Evolutionary conservation across 129 eudicot genomes (phyloP), one percentile per base, ranked within the genome.

Genomic region (Silybum marianum): DNA sequence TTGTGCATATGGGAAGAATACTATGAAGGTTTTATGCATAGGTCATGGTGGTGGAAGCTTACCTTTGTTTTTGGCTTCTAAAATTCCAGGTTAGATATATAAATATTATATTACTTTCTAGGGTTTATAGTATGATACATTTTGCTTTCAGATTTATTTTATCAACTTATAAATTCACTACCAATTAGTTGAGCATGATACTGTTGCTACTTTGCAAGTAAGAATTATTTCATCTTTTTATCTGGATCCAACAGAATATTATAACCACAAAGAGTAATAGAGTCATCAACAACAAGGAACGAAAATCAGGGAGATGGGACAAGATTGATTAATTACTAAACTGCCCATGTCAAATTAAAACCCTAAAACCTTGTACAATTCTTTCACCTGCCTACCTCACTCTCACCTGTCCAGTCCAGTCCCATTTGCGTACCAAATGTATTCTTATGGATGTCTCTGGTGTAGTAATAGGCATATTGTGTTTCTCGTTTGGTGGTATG

Each of bases 21-120:
- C 71, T 48, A 77, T 90, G 99, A 93, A 88, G 67, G 78, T 95
- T 46, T 81, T 95, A 79, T 95, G 99, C 90, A 84, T 95, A 3
- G 97, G 99, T 36, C 97, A 95, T 85, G 97, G 99, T 83, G 99
- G 99, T 32, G 99, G 99, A 83, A 95, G 97, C 89, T 86, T 95
- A 65, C 99, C 99, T 1, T 76, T 95, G 68, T 95, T 90, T 83
- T 76, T 95, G 89, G 97, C 99, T 75, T 83, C 82, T 77, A 86
- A 88, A 82, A 88, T 95, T 71, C 88, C 74, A 88, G 97, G 99
- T 95, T 75, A 73, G 87, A 74, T 28, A 26, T 9, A 54, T 71
- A 34, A 38, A 26, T 72, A 10, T n/a, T 48, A 28, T 74, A 74
- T 22, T 4, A 76, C 7, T 26, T 58, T 76, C 6, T 63, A 44